Evolutionary conservation across 129 eudicot species (phyloP), one percentile per base, ranked within the genome.

Genomic region (Escallonia herrerae): DNA sequence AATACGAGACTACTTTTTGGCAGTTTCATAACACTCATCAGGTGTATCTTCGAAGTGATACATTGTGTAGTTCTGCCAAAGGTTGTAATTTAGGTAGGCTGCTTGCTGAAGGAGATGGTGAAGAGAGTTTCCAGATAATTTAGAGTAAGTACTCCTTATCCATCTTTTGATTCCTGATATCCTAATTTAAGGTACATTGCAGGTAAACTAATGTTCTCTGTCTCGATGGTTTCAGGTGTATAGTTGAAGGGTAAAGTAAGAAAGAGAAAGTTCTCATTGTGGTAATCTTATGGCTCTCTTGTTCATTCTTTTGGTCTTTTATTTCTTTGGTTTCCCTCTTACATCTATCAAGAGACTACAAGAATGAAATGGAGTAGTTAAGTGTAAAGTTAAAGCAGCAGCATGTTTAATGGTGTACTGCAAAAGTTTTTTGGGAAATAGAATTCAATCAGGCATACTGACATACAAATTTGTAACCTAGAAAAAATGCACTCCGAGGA

Each of bases 1-100:
- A 43, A 93, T 93, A 33, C 61, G 85, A 52, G 98, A 93, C 74
- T 93, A 93, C 73, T 93, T 93, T 74, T 15, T 84, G 55, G 74
- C 74, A 7, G 63, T 75, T 64, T 86, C 82, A 71, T 67, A 74
- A 44, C 10, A 51, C 33, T 22, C 44, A 14, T 79, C 57, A 58
- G 60, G 48, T 1, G 15, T 13, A 12, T 63, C 14, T 8, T 52
- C 15, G 38, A 59, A 59, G 33, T 22, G 33, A 15, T 10, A 7
- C 56, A 3, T 45, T 51, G 56, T 22, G 33, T 22, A 22, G 33
- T 22, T 22, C 33, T 22, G 33, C 33, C 33, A 22, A 51, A 3
- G 56, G 2, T 51, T 51, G 56, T 10, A 12, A 15, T 10, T 10
- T 51, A 51, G 4, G 39, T 50, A 41, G 65, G 47, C 48, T 52